These are phyloP conservation scores for Eucalyptus melliodora DNA, from an alignment of 345 rosid species.

Conservation along the genomic window DNA sequence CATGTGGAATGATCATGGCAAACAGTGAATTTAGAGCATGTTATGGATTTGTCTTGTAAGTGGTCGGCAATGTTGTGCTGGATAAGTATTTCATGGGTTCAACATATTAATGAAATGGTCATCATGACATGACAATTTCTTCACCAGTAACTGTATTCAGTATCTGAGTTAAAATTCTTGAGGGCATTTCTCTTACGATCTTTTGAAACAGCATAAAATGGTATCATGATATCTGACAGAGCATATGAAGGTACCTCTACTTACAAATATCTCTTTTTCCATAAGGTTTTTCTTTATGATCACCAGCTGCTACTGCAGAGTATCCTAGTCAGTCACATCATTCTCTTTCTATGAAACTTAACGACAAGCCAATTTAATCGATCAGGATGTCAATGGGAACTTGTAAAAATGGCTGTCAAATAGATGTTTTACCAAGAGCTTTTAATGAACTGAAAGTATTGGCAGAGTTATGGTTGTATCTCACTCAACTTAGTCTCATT, in stretches of 20 bases:
- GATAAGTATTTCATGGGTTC: background rate
- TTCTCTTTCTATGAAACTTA: background rate
- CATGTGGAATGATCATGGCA: background rate
- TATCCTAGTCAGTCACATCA: background rate
- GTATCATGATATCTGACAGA: background rate
- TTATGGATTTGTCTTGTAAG: background rate
- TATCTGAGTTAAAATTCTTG: background rate
- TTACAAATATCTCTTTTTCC: background rate
- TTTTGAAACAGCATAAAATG: background rate
- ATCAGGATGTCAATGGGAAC: background rate
- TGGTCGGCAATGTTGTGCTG: background rate
- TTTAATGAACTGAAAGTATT: background rate
- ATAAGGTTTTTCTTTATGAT: background rate
- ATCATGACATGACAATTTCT: background rate
- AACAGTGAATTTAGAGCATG: background rate
- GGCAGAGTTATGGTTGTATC: background rate
- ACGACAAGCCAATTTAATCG: background rate
- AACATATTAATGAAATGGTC: background rate
- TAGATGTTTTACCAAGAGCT: background rate
- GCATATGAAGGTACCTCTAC: background rate
- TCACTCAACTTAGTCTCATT: background rate
- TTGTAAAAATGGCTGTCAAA: background rate
- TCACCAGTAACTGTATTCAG: background rate
- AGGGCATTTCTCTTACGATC: background rate
- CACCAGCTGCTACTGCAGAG: background rate